Percentiles rank a stretch among this genome's conserved stretches.
Conservation (phyloP, 306 rosid genomes). For the Gleditsia sinensis region DNA sequence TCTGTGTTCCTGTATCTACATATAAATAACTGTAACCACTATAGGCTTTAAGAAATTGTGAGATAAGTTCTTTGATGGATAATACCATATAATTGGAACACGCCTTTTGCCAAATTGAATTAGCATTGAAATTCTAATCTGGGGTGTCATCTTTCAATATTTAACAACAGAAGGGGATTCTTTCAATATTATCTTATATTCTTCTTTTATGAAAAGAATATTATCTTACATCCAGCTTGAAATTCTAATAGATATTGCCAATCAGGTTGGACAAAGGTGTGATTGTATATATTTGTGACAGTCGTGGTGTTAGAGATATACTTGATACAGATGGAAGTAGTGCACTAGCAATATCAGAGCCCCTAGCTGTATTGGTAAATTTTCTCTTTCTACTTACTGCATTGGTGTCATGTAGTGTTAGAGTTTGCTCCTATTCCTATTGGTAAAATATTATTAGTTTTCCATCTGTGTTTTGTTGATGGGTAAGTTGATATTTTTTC, state of each 20-base stretch:
- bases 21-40: background rate
- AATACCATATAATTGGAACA: conserved; percentile 27
- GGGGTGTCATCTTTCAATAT: conserved; percentile 22
- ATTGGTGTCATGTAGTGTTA: background rate
- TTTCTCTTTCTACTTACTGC: conserved; percentile 15
- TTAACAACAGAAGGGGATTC: background rate
- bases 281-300: conserved; percentile 87
- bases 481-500: background rate
- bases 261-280: conserved; percentile 99
- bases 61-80: background rate
- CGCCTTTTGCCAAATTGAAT: conserved; percentile 24
- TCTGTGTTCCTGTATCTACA: background rate
- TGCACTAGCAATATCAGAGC: conserved; percentile 84
- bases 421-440: background rate
- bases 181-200: background rate
- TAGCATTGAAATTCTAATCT: conserved; percentile 3
- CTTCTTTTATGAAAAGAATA: background rate
- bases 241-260: conserved; percentile 38
- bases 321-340: conserved; percentile 94
- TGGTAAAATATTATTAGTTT: background rate
- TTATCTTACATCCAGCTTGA: conserved; percentile 25
- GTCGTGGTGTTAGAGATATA: conserved; percentile 90
- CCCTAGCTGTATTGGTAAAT: conserved; percentile 85
- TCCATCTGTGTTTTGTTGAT: background rate
- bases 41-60: background rate